Conservation (phyloP, 2,329 filamentous ascomycete genomes). For the Pyricularia sp. region DNA sequence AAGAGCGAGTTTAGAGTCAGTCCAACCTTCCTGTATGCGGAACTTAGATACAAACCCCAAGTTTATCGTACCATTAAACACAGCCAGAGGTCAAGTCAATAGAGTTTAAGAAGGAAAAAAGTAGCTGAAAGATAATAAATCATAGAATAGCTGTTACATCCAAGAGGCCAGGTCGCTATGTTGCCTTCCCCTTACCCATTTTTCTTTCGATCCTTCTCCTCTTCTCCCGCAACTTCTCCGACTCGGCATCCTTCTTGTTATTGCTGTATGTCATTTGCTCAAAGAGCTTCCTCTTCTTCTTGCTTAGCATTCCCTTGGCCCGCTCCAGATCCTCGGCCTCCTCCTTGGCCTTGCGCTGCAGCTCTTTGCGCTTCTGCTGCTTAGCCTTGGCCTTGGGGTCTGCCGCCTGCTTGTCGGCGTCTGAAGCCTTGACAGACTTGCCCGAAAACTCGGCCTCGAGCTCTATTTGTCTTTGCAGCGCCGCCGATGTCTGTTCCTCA, state of each 20-base stretch:
- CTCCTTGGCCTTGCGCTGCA: slow-evolving; percentile 56
- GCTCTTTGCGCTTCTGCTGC: slow-evolving; percentile 56
- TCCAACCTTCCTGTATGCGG: not conserved
- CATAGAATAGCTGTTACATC: not conserved
- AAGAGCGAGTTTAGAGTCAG: not conserved
- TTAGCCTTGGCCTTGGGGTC: slow-evolving; percentile 49
- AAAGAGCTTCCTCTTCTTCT: slow-evolving; percentile 93
- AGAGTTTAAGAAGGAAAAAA: not conserved
- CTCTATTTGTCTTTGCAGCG: slow-evolving; percentile 69
- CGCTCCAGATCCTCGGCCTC: slow-evolving; percentile 83
- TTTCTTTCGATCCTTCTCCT: slow-evolving; percentile 75
- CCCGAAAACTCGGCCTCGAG: slow-evolving; percentile 85
- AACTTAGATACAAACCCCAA: not conserved
- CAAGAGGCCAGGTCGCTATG: not conserved
- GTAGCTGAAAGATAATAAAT: not conserved
- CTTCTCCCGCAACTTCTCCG: slow-evolving; percentile 77
- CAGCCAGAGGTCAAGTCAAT: not conserved
- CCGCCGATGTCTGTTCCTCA: slow-evolving; percentile 48
- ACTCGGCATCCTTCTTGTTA: slow-evolving; percentile 82
- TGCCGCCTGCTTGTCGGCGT: slow-evolving; percentile 20
- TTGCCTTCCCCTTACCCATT: slow-evolving; percentile 23
- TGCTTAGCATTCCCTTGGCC: slow-evolving; percentile 95
- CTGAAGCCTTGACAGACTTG: slow-evolving; percentile 31
- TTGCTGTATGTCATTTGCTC: slow-evolving; percentile 98
- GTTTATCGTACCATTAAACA: not conserved